phyloP scores from a whole-genome alignment of 2,329 filamentous ascomycete genomes.

The Podosphaera aphanis region DNA sequence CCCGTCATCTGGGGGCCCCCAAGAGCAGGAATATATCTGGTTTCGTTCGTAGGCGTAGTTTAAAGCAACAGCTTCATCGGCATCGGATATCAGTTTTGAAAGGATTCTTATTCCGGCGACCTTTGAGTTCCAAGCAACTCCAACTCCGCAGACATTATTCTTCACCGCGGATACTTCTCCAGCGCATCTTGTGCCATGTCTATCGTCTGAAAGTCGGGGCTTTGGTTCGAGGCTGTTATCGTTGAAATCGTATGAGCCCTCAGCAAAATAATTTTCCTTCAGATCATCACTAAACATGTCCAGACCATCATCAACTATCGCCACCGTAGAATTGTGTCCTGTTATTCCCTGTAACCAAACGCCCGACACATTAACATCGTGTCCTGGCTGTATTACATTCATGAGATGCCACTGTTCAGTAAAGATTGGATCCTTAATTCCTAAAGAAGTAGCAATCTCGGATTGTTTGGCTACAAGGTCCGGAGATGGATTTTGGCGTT shows the following conservation, averaged over 20 bases:
- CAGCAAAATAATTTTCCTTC: slow-evolving; percentile 78
- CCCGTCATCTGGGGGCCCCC: slow-evolving; percentile 89
- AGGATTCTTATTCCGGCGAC: slow-evolving; percentile 84
- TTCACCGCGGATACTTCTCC: slow-evolving; percentile 82
- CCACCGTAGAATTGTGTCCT: slow-evolving; percentile 68
- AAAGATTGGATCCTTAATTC: slow-evolving; percentile 77
- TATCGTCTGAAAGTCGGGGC: slow-evolving; percentile 64
- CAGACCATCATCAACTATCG: slow-evolving; percentile 86
- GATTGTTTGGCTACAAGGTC: slow-evolving; percentile 31
- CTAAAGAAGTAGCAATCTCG: slow-evolving; percentile 38
- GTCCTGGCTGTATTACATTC: slow-evolving; percentile 57
- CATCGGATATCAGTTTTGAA: slow-evolving; percentile 71
- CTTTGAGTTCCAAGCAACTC: slow-evolving; percentile 77
- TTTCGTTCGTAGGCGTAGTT: slow-evolving; percentile 84
- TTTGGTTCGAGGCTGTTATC: slow-evolving; percentile 56
- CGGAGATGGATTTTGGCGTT: slow-evolving; percentile 8
- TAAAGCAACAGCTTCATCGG: slow-evolving; percentile 76
- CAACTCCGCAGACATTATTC: slow-evolving; percentile 87
- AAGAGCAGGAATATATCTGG: slow-evolving; percentile 95
- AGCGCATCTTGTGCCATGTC: slow-evolving; percentile 80
- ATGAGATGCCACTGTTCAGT: slow-evolving; percentile 85
- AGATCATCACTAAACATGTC: slow-evolving; percentile 91
- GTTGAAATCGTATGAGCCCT: slow-evolving; percentile 91
- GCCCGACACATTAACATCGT: slow-evolving; percentile 91
- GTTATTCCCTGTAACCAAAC: slow-evolving; percentile 83